Base-by-base conservation (phyloP, 257 asterid species). In the Nicotiana tomentosiformis region DNA sequence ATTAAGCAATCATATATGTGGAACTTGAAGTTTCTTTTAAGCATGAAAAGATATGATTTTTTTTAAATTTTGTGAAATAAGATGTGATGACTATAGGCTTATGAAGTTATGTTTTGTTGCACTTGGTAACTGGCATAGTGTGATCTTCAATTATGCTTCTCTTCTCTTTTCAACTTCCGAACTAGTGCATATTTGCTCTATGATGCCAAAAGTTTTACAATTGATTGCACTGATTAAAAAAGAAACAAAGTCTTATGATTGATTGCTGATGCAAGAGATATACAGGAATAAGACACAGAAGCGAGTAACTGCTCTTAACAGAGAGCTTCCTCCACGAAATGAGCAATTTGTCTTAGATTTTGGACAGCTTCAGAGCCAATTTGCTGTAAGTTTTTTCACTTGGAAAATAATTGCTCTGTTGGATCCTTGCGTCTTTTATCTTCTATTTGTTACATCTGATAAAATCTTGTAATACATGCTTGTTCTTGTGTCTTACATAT, bases 231-330 rank as follows among this genome's bases (percentile, higher is more conserved):
- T 20, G 78, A 43, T 57, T 16, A 69, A 77, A 69, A 56, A 29
- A 37, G 43, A 77, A 32, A 43, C n/a, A 2, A 70, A n/a, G 1
- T 70, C 20, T 70, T 43, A 43, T 86, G 72, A 86, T 32, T 43
- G 20, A 58, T 23, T 23, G 49, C 49, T 43, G 9, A 43, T 43
- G 49, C 49, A 43, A 64, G 60, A 46, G 82, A 81, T 82, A 77
- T 35, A 82, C 92, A 96, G 99, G 93, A 96, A 94, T 88, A 94
- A 92, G 92, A 84, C 97, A 57, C 97, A 92, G 86, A 96, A 93
- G 91, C 96, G 99, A 49, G 88, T 96, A 83, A 96, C 92, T 86
- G 98, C 99, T 82, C 87, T 93, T 66, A 94, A 92, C 87, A 91
- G 94, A 89, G 95, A 90, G 58, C 92, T 93, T 84, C 99, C 99